Percentiles rank a stretch among this genome's conserved stretches.
Evolutionary conservation across 306 rosid genomes (phyloP).

Genomic region (Malus sieversii): DNA sequence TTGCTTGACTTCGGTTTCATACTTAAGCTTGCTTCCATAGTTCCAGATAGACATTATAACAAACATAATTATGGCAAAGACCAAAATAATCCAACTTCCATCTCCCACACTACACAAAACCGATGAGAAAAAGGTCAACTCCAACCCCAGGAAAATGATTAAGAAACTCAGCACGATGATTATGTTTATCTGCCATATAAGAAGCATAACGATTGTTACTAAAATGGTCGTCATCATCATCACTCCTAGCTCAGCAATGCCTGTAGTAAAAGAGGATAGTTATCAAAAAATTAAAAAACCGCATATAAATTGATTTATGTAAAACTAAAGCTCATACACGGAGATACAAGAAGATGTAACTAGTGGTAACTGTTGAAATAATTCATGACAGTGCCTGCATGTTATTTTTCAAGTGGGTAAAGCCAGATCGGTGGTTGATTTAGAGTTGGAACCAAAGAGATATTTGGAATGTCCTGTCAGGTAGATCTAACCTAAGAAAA

Average conservation of each 20-base stretch:
- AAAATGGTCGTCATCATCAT: slow-evolving; percentile 96
- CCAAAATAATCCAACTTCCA: slow-evolving; percentile 97
- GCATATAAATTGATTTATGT: background rate
- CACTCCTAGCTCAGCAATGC: slow-evolving; percentile 93
- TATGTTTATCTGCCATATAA: slow-evolving; percentile 91
- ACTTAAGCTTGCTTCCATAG: slow-evolving; percentile 93
- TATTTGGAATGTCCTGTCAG: too few relatives aligned
- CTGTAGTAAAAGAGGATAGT: slow-evolving; percentile 45
- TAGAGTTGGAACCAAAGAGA: background rate
- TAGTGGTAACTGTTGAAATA: background rate
- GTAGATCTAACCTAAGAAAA: background rate
- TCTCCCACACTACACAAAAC: slow-evolving; percentile 77
- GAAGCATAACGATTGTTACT: slow-evolving; percentile 93
- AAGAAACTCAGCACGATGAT: slow-evolving; percentile 56
- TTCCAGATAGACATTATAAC: slow-evolving; percentile 84
- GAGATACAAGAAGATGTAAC: background rate
- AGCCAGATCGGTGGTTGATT: background rate
- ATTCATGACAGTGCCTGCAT: background rate
- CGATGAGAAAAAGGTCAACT: slow-evolving; percentile 84
- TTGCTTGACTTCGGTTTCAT: slow-evolving; percentile 93
- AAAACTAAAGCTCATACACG: background rate
- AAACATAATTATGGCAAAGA: slow-evolving; percentile 68
- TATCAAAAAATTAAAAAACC: slow-evolving; percentile 16
- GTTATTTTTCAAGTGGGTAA: background rate
- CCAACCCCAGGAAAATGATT: slow-evolving; percentile 74